Evolutionary conservation across 2,329 filamentous ascomycete genomes (phyloP), one percentile per base, ranked within the genome.

Genomic region (Trichoderma sp.): DNA sequence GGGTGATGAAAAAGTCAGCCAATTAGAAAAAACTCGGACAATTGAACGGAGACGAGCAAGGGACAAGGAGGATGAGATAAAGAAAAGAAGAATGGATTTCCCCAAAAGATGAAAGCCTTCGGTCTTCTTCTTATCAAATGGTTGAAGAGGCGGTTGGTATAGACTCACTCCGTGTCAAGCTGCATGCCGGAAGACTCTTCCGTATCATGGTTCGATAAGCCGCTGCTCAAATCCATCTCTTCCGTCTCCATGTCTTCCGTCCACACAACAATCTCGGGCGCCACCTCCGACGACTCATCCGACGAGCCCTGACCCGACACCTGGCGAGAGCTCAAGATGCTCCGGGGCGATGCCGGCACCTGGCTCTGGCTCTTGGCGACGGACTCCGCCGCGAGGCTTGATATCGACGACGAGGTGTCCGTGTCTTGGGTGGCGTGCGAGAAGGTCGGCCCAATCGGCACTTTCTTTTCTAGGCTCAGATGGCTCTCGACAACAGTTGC

Each of bases 181-280:
- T 70, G 67, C 56, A 70, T 64, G 44, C 68, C 68, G 39, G 70
- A 69, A 28, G 68, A 66, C 44, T 69, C 70, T 28, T 73, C 68
- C 26, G 72, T 69, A 51, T 72, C 73, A 21, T 58, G 63, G 19
- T 51, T 59, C 34, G 67, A 71, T 7, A 62, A 47, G 39, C 28
- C 66, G 45, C 71, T 67, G 48, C 71, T 70, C 21, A 74, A 43
- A 24, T 76, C 75, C 30, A 34, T 34, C 7, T 34, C 30, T 34
- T 34, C 30, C 30, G 30, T 10, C 34, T 39, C 34, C 74, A 80
- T 79, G 15, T 77, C 73, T 63, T 77, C 79, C 34, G 78, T 80
- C 75, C 79, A 80, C 19, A 81, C 80, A 5, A 81, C 71, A 28
- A 82, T 82, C 66, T 80, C 79, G 4, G 77, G 74, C 3, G 75